Evolutionary conservation across 768 basidiomycete genomes (phyloP).

Genomic region (Auriculariales sp.): DNA sequence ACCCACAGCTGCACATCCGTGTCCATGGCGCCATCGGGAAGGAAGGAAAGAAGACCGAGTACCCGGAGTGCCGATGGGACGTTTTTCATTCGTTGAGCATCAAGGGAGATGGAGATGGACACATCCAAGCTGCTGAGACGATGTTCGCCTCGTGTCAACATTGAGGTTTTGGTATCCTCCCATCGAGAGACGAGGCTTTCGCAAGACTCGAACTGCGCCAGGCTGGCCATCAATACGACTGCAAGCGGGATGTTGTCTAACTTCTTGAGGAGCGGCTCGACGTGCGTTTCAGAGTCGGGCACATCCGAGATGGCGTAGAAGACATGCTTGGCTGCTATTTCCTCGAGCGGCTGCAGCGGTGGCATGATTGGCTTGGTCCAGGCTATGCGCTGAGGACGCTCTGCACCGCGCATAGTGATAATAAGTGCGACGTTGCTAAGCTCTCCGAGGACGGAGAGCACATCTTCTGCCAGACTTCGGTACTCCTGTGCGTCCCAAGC

Average conservation of each 20-base stretch:
- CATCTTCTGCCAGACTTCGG: constrained; percentile 9
- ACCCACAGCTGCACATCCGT: constrained; percentile 6
- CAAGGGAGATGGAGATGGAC: constrained; percentile 13
- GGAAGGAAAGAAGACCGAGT: constrained; percentile 12
- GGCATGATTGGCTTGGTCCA: constrained; percentile 12
- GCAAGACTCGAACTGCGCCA: constrained; percentile 5
- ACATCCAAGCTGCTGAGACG: constrained; percentile 10
- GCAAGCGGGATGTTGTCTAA: constrained; percentile 13
- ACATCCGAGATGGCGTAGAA: constrained; percentile 11
- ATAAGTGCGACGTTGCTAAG: constrained; percentile 9
- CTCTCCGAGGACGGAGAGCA: constrained; percentile 7
- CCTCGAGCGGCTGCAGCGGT: constrained; percentile 9
- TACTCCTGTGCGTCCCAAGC: constrained; percentile 10
- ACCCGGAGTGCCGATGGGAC: constrained; percentile 11
- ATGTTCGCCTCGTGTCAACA: constrained; percentile 3
- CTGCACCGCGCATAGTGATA: constrained; percentile 12
- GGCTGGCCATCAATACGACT: constrained; percentile 20
- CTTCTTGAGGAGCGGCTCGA: constrained; percentile 8
- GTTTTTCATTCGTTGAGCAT: constrained; percentile 9
- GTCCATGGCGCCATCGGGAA: constrained; percentile 13
- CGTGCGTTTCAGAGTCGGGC: constrained; percentile 10
- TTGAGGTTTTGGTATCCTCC: neutral
- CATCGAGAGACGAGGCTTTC: constrained; percentile 4
- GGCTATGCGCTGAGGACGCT: constrained; percentile 10
- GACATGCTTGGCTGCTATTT: constrained; percentile 8